Conservation (phyloP, 1,139 yeast species). For the Blastobotrys arbuscula region DNA sequence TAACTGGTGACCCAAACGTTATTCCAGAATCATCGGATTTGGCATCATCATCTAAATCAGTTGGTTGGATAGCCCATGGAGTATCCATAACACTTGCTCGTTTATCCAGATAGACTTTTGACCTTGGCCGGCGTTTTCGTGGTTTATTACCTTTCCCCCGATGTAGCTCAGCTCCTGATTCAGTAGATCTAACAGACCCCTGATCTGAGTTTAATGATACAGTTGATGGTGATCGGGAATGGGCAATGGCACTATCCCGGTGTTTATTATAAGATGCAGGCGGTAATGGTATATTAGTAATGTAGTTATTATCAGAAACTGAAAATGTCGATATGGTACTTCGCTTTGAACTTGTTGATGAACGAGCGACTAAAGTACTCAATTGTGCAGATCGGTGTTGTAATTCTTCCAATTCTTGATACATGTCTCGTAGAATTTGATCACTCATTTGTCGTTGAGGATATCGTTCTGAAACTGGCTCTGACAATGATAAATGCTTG, state of each 20-base stretch:
- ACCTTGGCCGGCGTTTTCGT: conserved; percentile 13
- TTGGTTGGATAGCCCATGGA: conserved; percentile 11
- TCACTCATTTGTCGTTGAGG: conserved; percentile 23
- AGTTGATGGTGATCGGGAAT: conserved; percentile 6
- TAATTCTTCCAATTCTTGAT: conserved; percentile 27
- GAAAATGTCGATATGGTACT: neutral
- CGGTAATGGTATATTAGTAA: neutral
- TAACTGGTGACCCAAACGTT: conserved; percentile 11
- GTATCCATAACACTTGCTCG: conserved; percentile 14
- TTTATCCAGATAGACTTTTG: conserved; percentile 13
- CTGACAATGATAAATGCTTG: neutral
- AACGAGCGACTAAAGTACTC: conserved; percentile 17
- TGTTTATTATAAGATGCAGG: neutral
- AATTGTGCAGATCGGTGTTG: conserved; percentile 26
- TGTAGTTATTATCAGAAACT: no score
- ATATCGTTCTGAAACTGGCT: neutral
- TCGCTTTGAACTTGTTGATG: neutral
- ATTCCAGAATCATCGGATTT: conserved; percentile 12
- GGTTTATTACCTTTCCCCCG: conserved; percentile 14
- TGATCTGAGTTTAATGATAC: conserved; percentile 5
- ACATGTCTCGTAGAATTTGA: conserved; percentile 27
- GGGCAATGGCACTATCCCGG: conserved; percentile 13
- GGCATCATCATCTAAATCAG: neutral
- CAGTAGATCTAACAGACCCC: conserved; percentile 8
- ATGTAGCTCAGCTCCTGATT: conserved; percentile 12